Conservation (phyloP, 2,329 filamentous ascomycete species). For the Dothiorella sarmentorum region DNA sequence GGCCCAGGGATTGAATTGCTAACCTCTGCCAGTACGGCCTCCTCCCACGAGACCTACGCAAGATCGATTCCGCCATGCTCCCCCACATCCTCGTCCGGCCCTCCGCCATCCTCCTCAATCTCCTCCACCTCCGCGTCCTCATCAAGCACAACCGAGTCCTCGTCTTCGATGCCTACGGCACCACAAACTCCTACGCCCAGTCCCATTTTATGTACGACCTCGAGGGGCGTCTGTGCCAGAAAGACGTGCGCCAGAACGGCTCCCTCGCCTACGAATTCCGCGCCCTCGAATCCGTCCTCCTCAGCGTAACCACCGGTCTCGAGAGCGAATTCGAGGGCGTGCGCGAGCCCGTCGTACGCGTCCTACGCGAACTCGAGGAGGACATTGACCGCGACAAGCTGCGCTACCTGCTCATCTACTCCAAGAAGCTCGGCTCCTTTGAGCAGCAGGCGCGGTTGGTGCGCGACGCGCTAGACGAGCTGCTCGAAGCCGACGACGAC, state of each 20-base stretch:
- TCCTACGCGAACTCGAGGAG: constrained; percentile 87
- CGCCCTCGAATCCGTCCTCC: constrained; percentile 89
- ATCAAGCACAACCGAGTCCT: constrained; percentile 94
- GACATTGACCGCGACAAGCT: constrained; percentile 96
- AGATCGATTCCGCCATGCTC: constrained; percentile 94
- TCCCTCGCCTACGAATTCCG: constrained; percentile 90
- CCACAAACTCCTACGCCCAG: constrained; percentile 89
- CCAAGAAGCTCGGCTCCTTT: constrained; percentile 93
- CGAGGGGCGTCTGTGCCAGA: constrained; percentile 86
- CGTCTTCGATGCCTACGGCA: constrained; percentile 94
- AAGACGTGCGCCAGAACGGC: constrained; percentile 51
- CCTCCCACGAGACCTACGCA: constrained; percentile 88
- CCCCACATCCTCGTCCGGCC: constrained; percentile 93
- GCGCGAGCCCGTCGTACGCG: constrained; percentile 83
- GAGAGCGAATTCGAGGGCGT: constrained; percentile 95
- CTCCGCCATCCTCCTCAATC: constrained; percentile 88
- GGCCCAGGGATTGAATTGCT: constrained; percentile 1
- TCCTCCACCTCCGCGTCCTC: constrained; percentile 91
- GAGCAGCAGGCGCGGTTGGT: constrained; percentile 96
- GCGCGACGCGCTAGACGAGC: constrained; percentile 88
- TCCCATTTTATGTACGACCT: constrained; percentile 98
- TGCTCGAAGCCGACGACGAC: constrained; percentile 95
- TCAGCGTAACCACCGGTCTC: constrained; percentile 85
- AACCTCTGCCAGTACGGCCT: constrained; percentile 68
- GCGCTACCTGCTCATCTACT: constrained; percentile 84